Conservation (phyloP, 2,329 filamentous ascomycete genomes). For the Neofusicoccum parvum region DNA sequence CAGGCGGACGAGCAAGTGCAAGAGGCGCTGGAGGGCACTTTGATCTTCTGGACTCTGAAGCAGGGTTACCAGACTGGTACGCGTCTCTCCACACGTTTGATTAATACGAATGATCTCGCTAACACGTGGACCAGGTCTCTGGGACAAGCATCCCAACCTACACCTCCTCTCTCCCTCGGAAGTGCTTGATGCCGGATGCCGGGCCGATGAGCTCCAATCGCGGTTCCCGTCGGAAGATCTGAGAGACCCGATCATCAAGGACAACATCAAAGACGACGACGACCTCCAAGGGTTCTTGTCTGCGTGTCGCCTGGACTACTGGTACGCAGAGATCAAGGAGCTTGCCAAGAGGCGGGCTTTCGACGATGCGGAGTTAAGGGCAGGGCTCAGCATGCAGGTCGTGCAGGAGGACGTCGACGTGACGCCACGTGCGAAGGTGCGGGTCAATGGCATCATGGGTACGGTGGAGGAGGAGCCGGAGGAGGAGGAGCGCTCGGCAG, state of each 20-base stretch:
- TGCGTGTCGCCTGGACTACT: constrained; percentile 69
- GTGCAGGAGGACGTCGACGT: constrained; percentile 15
- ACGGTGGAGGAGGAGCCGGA: constrained; percentile 18
- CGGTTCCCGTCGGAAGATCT: constrained; percentile 58
- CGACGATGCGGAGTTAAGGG: constrained; percentile 12
- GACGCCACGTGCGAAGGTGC: constrained; percentile 15
- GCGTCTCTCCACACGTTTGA: constrained; percentile 22
- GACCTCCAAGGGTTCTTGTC: constrained; percentile 66
- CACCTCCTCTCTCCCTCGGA: constrained; percentile 29
- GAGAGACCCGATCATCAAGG: constrained; percentile 67
- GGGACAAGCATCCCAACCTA: constrained; percentile 20
- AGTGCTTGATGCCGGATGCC: constrained; percentile 50
- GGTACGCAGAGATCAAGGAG: constrained; percentile 56
- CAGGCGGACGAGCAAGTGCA: constrained; percentile 71
- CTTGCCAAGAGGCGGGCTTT: constrained; percentile 33
- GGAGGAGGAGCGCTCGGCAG: constrained; percentile 1
- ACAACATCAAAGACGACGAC: constrained; percentile 73
- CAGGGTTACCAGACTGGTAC: constrained; percentile 68
- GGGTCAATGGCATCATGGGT: constrained; percentile 18
- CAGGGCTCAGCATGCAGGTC: constrained; percentile 8
- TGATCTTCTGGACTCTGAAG: constrained; percentile 68
- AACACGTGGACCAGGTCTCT: constrained; percentile 20
- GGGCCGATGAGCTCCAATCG: constrained; percentile 60
- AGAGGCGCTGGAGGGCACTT: constrained; percentile 61
- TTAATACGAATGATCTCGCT: constrained; percentile 14